phyloP scores from a whole-genome alignment of 2,329 filamentous ascomycete species.

The Rachicladosporium sp. region DNA sequence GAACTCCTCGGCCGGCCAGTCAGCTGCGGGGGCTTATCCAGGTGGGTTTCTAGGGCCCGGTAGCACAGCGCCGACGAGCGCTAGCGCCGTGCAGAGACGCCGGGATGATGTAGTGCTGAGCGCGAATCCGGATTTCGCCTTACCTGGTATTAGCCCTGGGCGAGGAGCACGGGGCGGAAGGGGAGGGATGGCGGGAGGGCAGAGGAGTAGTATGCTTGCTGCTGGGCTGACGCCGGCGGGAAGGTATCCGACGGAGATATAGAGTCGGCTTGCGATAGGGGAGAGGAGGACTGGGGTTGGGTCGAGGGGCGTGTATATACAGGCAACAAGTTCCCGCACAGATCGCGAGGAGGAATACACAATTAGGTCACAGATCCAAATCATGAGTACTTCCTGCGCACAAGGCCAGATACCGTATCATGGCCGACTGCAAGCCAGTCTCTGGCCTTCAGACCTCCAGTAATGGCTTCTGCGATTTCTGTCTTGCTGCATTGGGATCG shows the following conservation, averaged over 20 bases:
- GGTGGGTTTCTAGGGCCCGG: constrained; percentile 22
- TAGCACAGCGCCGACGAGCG: neutral
- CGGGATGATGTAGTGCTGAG: constrained; percentile 63
- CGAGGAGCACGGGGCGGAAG: constrained; percentile 23
- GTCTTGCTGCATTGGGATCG: no score
- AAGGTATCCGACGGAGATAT: constrained; percentile 20
- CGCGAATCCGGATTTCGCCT: constrained; percentile 74
- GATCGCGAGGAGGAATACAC: no score
- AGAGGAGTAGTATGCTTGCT: constrained; percentile 11
- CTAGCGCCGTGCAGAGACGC: constrained; percentile 26
- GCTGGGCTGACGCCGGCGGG: constrained; percentile 19
- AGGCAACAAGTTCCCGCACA: no score
- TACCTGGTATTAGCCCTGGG: constrained; percentile 38
- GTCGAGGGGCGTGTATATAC: no score
- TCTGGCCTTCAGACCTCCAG: no score
- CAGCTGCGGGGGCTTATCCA: no score
- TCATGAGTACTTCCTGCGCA: no score
- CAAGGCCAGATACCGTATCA: no score
- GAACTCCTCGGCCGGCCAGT: constrained; percentile 7
- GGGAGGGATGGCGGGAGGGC: constrained; percentile 16
- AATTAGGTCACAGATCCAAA: no score
- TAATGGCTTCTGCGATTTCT: no score
- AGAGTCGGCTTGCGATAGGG: neutral
- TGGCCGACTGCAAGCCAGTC: no score
- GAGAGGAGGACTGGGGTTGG: no score